Conservation (phyloP, 176 grass and related monocot genomes). For the Carex myosuroides region DNA sequence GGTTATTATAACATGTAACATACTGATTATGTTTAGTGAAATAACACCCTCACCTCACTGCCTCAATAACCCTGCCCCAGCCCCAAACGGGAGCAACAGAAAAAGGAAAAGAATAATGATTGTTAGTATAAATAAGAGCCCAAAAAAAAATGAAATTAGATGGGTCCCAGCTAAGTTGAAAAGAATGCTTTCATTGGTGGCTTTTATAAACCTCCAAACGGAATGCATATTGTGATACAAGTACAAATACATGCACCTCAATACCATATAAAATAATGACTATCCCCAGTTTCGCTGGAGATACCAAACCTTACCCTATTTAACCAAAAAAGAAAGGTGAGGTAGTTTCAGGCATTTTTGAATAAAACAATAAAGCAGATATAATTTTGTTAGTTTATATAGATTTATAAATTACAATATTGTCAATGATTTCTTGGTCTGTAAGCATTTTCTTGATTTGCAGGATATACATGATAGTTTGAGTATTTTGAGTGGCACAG, state of each 20-base stretch:
- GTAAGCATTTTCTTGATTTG: background rate
- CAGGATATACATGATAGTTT: background rate
- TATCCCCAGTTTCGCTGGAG: background rate
- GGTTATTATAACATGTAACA: background rate
- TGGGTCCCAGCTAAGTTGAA: background rate
- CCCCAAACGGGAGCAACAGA: background rate
- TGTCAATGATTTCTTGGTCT: background rate
- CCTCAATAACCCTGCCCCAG: background rate
- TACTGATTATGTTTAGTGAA: background rate
- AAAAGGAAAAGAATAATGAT: background rate
- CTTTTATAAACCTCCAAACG: background rate
- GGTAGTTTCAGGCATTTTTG: background rate
- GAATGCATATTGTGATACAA: background rate
- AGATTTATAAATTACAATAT: background rate
- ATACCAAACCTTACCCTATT: background rate
- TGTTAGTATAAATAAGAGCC: background rate
- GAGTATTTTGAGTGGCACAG: background rate
- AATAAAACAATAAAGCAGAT: background rate
- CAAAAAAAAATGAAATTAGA: background rate
- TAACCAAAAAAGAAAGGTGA: background rate
- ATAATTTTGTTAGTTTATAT: background rate
- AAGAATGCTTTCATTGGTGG: background rate
- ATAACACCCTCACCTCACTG: background rate
- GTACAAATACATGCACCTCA: background rate
- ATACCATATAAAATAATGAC: background rate